A percentile compares a stretch with the other conserved stretches of the same genome.
Evolutionary conservation across 805 yeast species (phyloP).

Genomic region (Tetrapisispora fleetii): DNA sequence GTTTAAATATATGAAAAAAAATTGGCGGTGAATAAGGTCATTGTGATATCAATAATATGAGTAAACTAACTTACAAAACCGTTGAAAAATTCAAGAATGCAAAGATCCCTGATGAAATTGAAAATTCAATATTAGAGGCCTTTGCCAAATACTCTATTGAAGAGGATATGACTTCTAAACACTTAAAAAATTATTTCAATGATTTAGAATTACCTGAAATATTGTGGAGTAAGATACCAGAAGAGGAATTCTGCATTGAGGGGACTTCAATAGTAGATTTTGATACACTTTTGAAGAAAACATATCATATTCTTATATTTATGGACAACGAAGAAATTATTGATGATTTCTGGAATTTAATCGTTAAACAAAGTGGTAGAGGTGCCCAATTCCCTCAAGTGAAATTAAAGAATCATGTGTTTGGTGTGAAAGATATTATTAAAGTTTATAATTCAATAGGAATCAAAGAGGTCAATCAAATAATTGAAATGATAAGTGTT

Average conservation of each 20-base stretch:
- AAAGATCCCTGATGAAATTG: constrained; percentile 34
- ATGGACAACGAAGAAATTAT: constrained; percentile 31
- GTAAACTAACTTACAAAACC: background rate
- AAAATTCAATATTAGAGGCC: constrained; percentile 36
- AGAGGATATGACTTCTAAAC: constrained; percentile 31
- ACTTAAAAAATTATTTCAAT: constrained; percentile 24
- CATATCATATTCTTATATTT: constrained; percentile 34
- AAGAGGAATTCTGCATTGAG: constrained; percentile 28
- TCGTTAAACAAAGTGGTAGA: constrained; percentile 23
- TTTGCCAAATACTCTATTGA: constrained; percentile 35
- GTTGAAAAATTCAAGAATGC: constrained; percentile 23
- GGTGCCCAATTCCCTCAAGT: constrained; percentile 15
- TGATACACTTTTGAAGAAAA: constrained; percentile 34
- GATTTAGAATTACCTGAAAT: constrained; percentile 27
- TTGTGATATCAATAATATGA: background rate
- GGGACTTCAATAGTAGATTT: constrained; percentile 40
- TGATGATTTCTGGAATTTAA: constrained; percentile 34
- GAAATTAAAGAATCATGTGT: constrained; percentile 12
- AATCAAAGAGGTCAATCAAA: constrained; percentile 24
- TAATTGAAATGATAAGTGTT: constrained; percentile 39
- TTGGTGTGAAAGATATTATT: constrained; percentile 33
- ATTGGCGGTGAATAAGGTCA: too few relatives aligned
- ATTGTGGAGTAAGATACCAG: constrained; percentile 23
- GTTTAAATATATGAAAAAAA: too few relatives aligned
- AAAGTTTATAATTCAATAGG: constrained; percentile 26